A percentile compares a stretch with the other conserved stretches of the same genome.
Evolutionary conservation across 2,329 filamentous ascomycete genomes (phyloP).

Genomic region (Fusarium pseudocircinatum): DNA sequence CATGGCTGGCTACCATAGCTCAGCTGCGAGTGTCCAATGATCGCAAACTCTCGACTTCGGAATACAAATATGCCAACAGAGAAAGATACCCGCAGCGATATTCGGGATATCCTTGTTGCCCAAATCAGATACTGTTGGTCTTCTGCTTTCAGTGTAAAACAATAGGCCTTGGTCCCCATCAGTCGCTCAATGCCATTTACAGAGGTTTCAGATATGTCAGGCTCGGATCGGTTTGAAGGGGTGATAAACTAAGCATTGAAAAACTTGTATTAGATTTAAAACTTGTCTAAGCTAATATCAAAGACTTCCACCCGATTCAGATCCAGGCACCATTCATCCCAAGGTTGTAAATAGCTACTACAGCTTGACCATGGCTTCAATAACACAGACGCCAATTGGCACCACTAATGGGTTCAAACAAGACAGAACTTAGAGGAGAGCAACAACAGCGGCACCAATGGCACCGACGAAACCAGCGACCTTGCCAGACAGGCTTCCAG

Average conservation of each 20-base stretch:
- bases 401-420: background rate
- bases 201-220: no score
- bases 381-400: no score
- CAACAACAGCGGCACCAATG: conserved; percentile 2
- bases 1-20: accelerated
- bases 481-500: background rate
- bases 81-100: accelerated
- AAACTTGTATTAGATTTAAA: background rate
- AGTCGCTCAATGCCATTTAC: background rate
- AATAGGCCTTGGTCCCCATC: background rate
- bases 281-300: background rate
- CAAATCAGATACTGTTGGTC: accelerated
- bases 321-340: background rate
- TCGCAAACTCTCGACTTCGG: no score
- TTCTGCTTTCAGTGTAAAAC: accelerated
- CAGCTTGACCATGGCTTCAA: no score
- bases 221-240: no score
- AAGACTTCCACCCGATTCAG: background rate
- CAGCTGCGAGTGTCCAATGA: accelerated
- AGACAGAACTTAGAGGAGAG: background rate
- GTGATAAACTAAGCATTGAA: background rate
- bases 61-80: accelerated
- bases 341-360: no score
- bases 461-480: background rate
- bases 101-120: accelerated